phyloP scores from a whole-genome alignment of 495 filamentous ascomycete species.

The Neurospora intermedia region DNA sequence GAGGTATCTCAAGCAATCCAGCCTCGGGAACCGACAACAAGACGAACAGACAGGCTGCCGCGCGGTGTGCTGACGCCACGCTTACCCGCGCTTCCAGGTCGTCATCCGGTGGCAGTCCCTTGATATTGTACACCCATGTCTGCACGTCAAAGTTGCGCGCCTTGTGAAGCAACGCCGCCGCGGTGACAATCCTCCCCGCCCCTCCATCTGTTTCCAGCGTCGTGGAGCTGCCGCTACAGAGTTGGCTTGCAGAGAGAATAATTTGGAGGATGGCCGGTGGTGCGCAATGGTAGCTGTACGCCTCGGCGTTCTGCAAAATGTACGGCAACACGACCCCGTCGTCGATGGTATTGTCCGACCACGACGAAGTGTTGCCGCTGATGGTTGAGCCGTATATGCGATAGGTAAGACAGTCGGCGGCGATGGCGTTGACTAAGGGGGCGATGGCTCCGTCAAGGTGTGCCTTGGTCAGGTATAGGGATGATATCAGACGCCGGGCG shows the following conservation, averaged over 20 bases:
- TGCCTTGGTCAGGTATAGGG: conserved; percentile 11
- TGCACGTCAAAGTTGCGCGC: conserved; percentile 22
- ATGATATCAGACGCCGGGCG: conserved; percentile 32
- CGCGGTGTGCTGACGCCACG: conserved; percentile 34
- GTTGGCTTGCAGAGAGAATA: conserved; percentile 24
- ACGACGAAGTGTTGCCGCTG: conserved; percentile 2
- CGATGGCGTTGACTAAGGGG: conserved; percentile 29
- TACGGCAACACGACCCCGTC: conserved; percentile 19
- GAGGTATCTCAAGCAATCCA: background rate
- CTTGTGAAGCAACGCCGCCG: conserved; percentile 20
- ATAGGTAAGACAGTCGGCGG: conserved; percentile 37
- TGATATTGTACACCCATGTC: conserved; percentile 28
- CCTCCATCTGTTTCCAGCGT: background rate
- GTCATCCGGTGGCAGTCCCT: conserved; percentile 18
- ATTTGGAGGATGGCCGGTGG: conserved; percentile 29
- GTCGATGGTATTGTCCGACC: conserved; percentile 2
- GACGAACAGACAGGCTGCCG: conserved; percentile 32
- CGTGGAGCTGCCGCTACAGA: conserved; percentile 14
- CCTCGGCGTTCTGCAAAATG: conserved; percentile 30
- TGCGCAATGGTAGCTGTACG: conserved; percentile 37
- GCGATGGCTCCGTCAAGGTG: conserved; percentile 19
- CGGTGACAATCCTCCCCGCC: conserved; percentile 10
- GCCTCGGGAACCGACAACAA: conserved; percentile 19
- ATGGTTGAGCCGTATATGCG: conserved; percentile 28
- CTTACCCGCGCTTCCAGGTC: conserved; percentile 29